These are phyloP conservation scores for Podosphaera aphanis DNA, from an alignment of 2,329 filamentous ascomycete species.

Conservation along the genomic window DNA sequence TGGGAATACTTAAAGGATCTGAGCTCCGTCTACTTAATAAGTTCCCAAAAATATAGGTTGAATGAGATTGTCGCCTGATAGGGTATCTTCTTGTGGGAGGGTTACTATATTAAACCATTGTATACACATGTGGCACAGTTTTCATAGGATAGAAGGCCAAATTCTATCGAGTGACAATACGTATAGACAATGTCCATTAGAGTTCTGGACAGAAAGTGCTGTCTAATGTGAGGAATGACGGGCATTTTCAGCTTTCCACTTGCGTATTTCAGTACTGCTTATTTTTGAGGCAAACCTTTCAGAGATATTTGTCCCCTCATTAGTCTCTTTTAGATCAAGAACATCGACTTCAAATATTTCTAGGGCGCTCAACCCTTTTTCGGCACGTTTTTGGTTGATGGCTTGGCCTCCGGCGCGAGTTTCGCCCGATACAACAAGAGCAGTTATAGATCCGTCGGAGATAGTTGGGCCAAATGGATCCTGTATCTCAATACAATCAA, in stretches of 20 bases:
- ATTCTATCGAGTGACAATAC: no score
- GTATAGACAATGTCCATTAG: no score
- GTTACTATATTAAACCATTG: no score
- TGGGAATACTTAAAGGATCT: no score
- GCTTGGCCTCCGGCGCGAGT: conserved; percentile 62
- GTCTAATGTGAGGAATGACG: background rate
- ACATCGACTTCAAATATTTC: conserved; percentile 80
- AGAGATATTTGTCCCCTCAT: conserved; percentile 20
- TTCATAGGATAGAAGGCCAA: no score
- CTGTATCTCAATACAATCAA: conserved; percentile 66
- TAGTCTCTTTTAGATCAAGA: conserved; percentile 40
- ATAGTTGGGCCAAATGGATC: conserved; percentile 84
- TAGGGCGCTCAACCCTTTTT: conserved; percentile 52
- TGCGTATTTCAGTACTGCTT: conserved; percentile 69
- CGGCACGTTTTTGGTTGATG: conserved; percentile 60
- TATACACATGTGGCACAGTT: no score
- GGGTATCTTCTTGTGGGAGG: no score
- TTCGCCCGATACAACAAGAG: conserved; percentile 69
- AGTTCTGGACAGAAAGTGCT: background rate
- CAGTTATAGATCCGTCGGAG: conserved; percentile 53
- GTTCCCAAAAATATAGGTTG: no score
- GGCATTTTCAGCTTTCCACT: conserved; percentile 18
- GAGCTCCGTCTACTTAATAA: no score
- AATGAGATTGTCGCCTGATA: no score
- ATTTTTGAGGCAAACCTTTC: conserved; percentile 62